phyloP scores from a whole-genome alignment of 2,329 filamentous ascomycete genomes.

The Thielaviopsis populi region DNA sequence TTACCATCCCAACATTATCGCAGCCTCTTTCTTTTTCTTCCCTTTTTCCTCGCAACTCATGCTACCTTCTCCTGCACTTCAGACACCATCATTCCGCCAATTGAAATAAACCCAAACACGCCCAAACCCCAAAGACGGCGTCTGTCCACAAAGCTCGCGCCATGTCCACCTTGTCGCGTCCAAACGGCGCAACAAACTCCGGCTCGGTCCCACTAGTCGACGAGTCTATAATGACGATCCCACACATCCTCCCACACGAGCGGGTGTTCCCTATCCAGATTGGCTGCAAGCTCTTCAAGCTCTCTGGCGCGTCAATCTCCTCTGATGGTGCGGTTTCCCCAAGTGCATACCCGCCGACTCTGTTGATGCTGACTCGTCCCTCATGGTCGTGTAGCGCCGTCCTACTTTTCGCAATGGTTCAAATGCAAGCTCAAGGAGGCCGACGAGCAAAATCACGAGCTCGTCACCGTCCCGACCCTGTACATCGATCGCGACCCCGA shows the following conservation, averaged over 20 bases:
- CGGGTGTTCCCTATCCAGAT: slow-evolving; percentile 64
- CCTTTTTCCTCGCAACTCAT: too few relatives aligned
- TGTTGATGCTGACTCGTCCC: neutral
- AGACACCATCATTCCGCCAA: too few relatives aligned
- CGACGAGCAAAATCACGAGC: slow-evolving; percentile 37
- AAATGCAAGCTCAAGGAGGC: slow-evolving; percentile 59
- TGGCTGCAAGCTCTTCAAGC: slow-evolving; percentile 54
- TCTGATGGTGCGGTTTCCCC: slow-evolving; percentile 42
- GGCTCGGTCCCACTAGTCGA: neutral
- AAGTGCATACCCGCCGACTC: slow-evolving; percentile 17
- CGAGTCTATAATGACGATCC: slow-evolving; percentile 31
- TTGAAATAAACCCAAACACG: too few relatives aligned
- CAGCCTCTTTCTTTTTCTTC: too few relatives aligned
- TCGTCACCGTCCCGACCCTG: slow-evolving; percentile 50
- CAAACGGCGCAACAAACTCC: neutral
- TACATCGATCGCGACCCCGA: slow-evolving; percentile 89
- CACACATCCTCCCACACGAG: slow-evolving; percentile 48
- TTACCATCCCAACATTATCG: too few relatives aligned
- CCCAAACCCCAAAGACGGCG: too few relatives aligned
- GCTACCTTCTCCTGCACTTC: too few relatives aligned
- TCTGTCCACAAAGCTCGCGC: neutral
- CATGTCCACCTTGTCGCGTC: neutral
- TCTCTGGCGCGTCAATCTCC: slow-evolving; percentile 57
- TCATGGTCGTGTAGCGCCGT: slow-evolving; percentile 49
- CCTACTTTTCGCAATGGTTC: slow-evolving; percentile 93